phyloP scores from a whole-genome alignment of 176 grass and related monocot species.

The Phyllostachys edulis region DNA sequence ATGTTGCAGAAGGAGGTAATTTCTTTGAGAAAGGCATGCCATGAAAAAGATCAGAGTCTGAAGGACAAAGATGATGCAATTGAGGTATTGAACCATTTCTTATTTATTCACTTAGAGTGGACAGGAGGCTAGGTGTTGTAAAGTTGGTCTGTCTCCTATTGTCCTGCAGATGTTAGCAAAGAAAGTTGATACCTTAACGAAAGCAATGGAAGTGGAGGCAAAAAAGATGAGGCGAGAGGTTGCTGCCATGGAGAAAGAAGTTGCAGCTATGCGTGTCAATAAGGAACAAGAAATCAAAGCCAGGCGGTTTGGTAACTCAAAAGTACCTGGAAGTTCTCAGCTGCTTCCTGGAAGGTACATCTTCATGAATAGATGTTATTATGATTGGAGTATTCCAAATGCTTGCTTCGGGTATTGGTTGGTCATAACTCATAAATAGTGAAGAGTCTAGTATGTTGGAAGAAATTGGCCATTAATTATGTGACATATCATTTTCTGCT shows the following conservation, averaged over 20 bases:
- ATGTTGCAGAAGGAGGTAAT: constrained; percentile 96
- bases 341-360: constrained; percentile 70
- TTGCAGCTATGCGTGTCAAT: constrained; percentile 82
- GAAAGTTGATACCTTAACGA: constrained; percentile 95
- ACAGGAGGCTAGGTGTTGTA: neutral
- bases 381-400: constrained; percentile 5
- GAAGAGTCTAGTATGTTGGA: constrained; percentile 13
- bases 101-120: constrained; percentile 13
- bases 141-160: constrained; percentile 6
- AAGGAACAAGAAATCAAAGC: constrained; percentile 91
- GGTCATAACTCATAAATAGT: neutral
- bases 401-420: constrained; percentile 18
- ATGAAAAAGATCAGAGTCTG: constrained; percentile 91
- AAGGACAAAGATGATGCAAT: constrained; percentile 98
- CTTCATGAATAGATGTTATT: constrained; percentile 2
- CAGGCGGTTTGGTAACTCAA: constrained; percentile 66
- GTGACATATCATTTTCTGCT: neutral
- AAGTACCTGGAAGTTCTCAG: constrained; percentile 65
- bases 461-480: constrained; percentile 10
- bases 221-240: constrained; percentile 99
- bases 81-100: constrained; percentile 51
- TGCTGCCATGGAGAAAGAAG: constrained; percentile 96
- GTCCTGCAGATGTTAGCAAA: constrained; percentile 71
- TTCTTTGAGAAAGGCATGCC: constrained; percentile 82
- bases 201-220: constrained; percentile 99